Evolutionary conservation across 768 basidiomycete genomes (phyloP).

Genomic region (Stropharia rugosoannulata): DNA sequence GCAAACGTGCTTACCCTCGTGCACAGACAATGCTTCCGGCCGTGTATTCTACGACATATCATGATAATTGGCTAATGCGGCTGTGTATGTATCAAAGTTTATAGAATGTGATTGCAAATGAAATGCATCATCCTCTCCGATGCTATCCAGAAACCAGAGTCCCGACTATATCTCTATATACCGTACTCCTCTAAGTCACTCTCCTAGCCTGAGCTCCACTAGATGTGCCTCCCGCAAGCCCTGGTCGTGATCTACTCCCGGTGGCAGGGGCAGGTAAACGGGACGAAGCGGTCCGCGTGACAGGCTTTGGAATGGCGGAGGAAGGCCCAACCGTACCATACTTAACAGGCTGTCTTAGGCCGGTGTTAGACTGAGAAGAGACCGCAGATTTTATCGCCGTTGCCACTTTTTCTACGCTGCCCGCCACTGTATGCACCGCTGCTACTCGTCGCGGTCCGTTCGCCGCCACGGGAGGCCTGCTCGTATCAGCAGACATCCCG

Average conservation of each 20-base stretch:
- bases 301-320: constrained; percentile 29
- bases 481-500: constrained; percentile 8
- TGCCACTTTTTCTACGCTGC: not conserved
- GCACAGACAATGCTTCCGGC: not conserved
- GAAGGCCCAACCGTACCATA: constrained; percentile 16
- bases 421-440: constrained; percentile 10
- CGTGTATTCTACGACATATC: not conserved
- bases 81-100: not conserved
- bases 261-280: constrained; percentile 22
- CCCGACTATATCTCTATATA: no score
- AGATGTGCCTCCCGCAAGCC: constrained; percentile 9
- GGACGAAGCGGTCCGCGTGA: constrained; percentile 18
- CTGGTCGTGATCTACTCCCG: constrained; percentile 14
- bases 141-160: no score
- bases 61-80: not conserved
- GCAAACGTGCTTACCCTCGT: not conserved
- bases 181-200: no score
- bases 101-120: not conserved
- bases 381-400: not conserved
- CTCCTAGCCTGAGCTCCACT: not conserved
- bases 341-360: constrained; percentile 24
- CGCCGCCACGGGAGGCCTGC: constrained; percentile 13
- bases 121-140: no score
- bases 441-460: constrained; percentile 37
- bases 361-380: constrained; percentile 12